phyloP scores from a whole-genome alignment of 768 basidiomycete genomes.

The Termitomyces heimii region DNA sequence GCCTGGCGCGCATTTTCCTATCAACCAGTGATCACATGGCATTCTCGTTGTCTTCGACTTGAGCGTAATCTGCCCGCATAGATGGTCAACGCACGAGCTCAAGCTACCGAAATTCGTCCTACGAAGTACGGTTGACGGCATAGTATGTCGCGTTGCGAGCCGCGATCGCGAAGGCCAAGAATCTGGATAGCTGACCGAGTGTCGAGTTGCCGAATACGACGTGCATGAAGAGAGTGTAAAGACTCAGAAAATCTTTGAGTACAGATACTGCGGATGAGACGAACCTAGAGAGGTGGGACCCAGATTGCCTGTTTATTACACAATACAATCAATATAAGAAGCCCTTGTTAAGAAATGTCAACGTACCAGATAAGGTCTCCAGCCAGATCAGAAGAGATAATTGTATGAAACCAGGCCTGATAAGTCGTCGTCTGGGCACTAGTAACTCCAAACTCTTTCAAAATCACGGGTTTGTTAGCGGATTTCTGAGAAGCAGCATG shows the following conservation, averaged over 20 bases:
- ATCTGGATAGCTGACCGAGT: too few relatives aligned
- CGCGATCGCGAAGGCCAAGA: too few relatives aligned
- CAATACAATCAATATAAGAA: background rate
- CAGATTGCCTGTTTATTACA: constrained; percentile 24
- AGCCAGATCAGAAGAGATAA: constrained; percentile 47
- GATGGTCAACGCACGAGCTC: too few relatives aligned
- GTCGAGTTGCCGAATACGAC: too few relatives aligned
- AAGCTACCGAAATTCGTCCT: too few relatives aligned
- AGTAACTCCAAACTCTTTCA: constrained; percentile 64
- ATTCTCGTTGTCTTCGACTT: too few relatives aligned
- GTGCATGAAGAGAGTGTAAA: too few relatives aligned
- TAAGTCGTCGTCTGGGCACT: constrained; percentile 42
- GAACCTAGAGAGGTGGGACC: constrained; percentile 27
- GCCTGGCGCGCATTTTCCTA: too few relatives aligned
- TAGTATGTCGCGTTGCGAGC: too few relatives aligned
- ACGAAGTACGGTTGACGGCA: too few relatives aligned
- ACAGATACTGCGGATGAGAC: background rate
- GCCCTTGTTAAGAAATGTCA: background rate
- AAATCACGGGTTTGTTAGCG: constrained; percentile 53
- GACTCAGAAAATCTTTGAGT: background rate
- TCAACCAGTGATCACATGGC: too few relatives aligned
- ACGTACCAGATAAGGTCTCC: constrained; percentile 57
- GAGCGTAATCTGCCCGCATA: too few relatives aligned
- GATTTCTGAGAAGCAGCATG: constrained; percentile 46
- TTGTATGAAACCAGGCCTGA: constrained; percentile 44